Conservation (phyloP, 768 basidiomycete species). For the Roridomyces roridus region DNA sequence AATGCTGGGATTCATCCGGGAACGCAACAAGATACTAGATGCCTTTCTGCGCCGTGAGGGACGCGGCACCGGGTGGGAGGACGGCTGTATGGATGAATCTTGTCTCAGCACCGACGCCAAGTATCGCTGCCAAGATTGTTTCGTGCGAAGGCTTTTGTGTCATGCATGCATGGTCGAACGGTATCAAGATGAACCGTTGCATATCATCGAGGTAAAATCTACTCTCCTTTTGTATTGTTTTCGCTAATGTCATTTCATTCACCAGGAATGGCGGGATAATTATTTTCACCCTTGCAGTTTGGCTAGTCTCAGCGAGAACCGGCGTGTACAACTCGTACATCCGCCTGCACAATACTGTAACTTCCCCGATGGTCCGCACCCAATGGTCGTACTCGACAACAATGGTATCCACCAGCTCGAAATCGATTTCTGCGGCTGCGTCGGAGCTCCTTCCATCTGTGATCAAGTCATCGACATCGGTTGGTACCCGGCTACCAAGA, state of each 20-base stretch:
- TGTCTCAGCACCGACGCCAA: background rate
- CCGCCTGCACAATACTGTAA: conserved; percentile 8
- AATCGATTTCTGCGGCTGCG: conserved; percentile 27
- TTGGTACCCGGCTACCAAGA: conserved; percentile 28
- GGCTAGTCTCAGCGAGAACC: background rate
- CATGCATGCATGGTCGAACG: conserved; percentile 16
- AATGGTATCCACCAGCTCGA: conserved; percentile 28
- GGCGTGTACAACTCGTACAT: too few species aligned
- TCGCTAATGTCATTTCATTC: too few species aligned
- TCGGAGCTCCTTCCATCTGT: background rate
- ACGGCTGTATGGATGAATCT: conserved; percentile 7
- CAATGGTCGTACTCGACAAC: conserved; percentile 26
- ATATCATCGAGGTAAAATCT: conserved; percentile 23
- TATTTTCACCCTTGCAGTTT: conserved; percentile 18
- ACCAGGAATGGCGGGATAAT: conserved; percentile 25
- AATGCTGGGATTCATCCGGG: background rate
- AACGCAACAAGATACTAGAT: conserved; percentile 19
- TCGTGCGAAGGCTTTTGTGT: conserved; percentile 15
- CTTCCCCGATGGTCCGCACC: background rate
- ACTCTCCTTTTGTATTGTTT: too few species aligned
- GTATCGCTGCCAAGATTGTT: conserved; percentile 24
- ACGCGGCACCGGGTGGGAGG: conserved; percentile 12
- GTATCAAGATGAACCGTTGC: conserved; percentile 22
- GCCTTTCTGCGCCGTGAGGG: conserved; percentile 21
- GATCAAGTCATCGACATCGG: conserved; percentile 22